Conservation (phyloP, 2,329 filamentous ascomycete genomes). For the Aspergillus melleus region DNA sequence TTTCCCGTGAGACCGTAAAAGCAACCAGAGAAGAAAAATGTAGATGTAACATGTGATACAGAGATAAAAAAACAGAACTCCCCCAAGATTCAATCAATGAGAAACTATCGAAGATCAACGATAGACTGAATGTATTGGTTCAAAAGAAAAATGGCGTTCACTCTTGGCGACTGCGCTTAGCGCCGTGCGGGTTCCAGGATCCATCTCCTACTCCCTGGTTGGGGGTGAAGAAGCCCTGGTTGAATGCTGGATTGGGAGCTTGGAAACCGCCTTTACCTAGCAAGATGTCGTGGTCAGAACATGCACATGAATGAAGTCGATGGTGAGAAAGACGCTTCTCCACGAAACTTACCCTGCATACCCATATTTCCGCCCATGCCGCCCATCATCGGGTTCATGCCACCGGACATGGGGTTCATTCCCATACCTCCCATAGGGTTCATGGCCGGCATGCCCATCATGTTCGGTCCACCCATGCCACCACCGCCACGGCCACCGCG, state of each 20-base stretch:
- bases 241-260: constrained; percentile 69
- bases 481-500: constrained; percentile 59
- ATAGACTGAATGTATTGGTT: constrained; percentile 1
- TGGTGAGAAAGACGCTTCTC: background rate
- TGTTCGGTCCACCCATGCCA: constrained; percentile 58
- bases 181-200: constrained; percentile 78
- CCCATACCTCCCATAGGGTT: constrained; percentile 53
- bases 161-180: constrained; percentile 76
- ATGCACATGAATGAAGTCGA: background rate
- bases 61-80: constrained; percentile 10
- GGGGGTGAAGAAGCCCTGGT: constrained; percentile 68
- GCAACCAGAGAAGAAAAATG: constrained; percentile 9
- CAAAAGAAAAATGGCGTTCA: constrained; percentile 29
- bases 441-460: constrained; percentile 56
- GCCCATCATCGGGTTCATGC: constrained; percentile 61
- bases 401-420: constrained; percentile 55
- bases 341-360: constrained; percentile 47
- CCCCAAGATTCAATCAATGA: background rate
- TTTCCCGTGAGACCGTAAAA: constrained; percentile 17
- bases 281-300: constrained; percentile 26
- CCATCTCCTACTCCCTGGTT: constrained; percentile 54
- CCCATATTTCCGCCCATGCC: constrained; percentile 49
- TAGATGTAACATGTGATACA: constrained; percentile 18
- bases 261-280: constrained; percentile 60
- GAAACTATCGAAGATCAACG: constrained; percentile 4